Evolutionary conservation across 2,329 filamentous ascomycete species (phyloP).

Genomic region (Pseudogymnoascus sp.): DNA sequence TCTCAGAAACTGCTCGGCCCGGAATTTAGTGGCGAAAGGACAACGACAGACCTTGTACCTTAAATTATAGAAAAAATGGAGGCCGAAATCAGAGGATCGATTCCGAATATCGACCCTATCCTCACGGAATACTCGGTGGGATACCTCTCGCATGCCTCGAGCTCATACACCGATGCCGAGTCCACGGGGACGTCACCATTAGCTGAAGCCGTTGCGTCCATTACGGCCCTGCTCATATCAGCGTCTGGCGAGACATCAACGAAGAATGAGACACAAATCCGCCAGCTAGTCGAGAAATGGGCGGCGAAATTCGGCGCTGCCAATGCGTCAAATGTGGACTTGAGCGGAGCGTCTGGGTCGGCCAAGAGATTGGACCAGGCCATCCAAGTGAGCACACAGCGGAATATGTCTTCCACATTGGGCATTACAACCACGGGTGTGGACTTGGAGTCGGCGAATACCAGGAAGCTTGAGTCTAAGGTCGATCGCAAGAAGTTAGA

Average conservation of each 20-base stretch:
- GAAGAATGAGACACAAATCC: constrained; percentile 68
- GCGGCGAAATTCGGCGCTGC: constrained; percentile 69
- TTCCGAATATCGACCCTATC: constrained; percentile 81
- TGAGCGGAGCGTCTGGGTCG: constrained; percentile 60
- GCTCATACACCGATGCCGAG: constrained; percentile 69
- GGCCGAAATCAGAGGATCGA: constrained; percentile 71
- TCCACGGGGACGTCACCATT: constrained; percentile 63
- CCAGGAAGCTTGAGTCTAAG: constrained; percentile 90
- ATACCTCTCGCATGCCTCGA: constrained; percentile 89
- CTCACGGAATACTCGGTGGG: constrained; percentile 89
- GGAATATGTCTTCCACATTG: constrained; percentile 92
- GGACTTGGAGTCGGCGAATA: constrained; percentile 87
- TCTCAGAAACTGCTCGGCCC: background rate
- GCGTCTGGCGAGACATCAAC: constrained; percentile 76
- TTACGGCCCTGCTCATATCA: constrained; percentile 84
- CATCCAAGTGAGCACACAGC: constrained; percentile 85
- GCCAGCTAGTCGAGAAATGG: constrained; percentile 80
- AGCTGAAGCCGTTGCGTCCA: constrained; percentile 70
- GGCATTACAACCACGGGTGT: constrained; percentile 77
- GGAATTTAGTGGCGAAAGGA: background rate
- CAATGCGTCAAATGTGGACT: constrained; percentile 59
- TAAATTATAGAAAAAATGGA: constrained; percentile 54
- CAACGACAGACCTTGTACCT: background rate
- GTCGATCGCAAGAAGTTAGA: constrained; percentile 98
- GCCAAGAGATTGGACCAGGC: constrained; percentile 86